phyloP scores from a whole-genome alignment of 202 grass and related monocot genomes.

The Tripidium arundinaceum region DNA sequence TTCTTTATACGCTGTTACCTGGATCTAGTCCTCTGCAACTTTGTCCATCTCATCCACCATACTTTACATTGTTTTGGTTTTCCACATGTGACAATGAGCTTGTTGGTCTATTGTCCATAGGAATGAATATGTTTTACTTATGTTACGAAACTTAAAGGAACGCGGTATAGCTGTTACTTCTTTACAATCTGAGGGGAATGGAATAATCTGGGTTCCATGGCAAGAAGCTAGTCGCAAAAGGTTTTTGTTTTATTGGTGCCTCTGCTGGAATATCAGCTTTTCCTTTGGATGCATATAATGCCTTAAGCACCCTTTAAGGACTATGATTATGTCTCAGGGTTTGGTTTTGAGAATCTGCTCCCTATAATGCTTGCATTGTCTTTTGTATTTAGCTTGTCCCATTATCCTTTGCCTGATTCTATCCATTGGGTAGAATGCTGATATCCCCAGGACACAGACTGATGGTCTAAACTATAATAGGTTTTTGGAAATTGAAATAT shows the following conservation, averaged over 20 bases:
- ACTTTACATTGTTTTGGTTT: slow-evolving; percentile 11
- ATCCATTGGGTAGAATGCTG: not conserved
- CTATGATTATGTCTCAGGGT: not conserved
- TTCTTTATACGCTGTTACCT: too few species aligned
- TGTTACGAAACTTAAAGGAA: not conserved
- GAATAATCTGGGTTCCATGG: not conserved
- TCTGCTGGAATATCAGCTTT: not conserved
- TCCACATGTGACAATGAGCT: not conserved
- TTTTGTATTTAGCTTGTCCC: not conserved
- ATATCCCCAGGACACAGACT: too few species aligned
- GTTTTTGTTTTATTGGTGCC: not conserved
- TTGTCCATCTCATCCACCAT: not conserved
- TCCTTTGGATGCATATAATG: not conserved
- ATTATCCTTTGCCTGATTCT: not conserved
- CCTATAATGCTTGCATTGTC: not conserved
- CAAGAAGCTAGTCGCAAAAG: not conserved
- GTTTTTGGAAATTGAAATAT: slow-evolving; percentile 4
- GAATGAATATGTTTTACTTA: not conserved
- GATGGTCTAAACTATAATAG: not conserved
- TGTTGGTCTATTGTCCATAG: not conserved
- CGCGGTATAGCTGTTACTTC: not conserved
- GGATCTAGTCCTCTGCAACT: not conserved
- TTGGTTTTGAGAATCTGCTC: not conserved
- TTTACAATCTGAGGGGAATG: not conserved
- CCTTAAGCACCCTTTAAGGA: not conserved